Evolutionary conservation across 2,329 filamentous ascomycete genomes (phyloP).

Genomic region (Hymenoscyphus occultus): DNA sequence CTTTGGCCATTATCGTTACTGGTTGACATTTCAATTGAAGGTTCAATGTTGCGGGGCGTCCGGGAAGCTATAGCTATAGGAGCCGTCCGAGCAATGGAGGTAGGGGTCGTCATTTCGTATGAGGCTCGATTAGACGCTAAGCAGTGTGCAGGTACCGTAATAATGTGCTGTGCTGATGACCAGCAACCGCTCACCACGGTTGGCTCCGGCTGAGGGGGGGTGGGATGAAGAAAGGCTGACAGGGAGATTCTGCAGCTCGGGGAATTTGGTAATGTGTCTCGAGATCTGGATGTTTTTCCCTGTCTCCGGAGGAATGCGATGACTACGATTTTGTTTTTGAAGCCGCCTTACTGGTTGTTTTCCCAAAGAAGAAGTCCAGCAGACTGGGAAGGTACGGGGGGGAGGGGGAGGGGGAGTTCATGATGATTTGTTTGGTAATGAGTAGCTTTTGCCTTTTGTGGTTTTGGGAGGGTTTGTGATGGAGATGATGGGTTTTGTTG

Average conservation of each 20-base stretch:
- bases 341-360: neutral
- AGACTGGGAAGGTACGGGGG: slow-evolving; percentile 10
- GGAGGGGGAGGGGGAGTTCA: neutral
- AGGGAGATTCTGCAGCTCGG: slow-evolving; percentile 25
- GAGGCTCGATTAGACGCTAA: slow-evolving; percentile 28
- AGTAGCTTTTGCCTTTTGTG: no score
- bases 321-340: slow-evolving; percentile 16
- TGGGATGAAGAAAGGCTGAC: slow-evolving; percentile 8
- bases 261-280: slow-evolving; percentile 21
- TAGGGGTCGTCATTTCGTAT: slow-evolving; percentile 43
- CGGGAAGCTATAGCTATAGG: slow-evolving; percentile 66
- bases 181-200: slow-evolving; percentile 27
- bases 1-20: slow-evolving; percentile 26
- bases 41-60: slow-evolving; percentile 42
- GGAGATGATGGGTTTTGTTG: no score
- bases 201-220: slow-evolving; percentile 23
- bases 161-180: slow-evolving; percentile 30
- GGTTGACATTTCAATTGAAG: slow-evolving; percentile 24
- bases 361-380: slow-evolving; percentile 25
- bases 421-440: neutral
- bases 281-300: slow-evolving; percentile 19
- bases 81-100: slow-evolving; percentile 56
- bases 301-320: slow-evolving; percentile 32
- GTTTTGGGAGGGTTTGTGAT: no score
- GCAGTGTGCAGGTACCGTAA: slow-evolving; percentile 27